Conservation (phyloP, 495 filamentous ascomycete species). For the Lasiosphaeriaceae sp. region DNA sequence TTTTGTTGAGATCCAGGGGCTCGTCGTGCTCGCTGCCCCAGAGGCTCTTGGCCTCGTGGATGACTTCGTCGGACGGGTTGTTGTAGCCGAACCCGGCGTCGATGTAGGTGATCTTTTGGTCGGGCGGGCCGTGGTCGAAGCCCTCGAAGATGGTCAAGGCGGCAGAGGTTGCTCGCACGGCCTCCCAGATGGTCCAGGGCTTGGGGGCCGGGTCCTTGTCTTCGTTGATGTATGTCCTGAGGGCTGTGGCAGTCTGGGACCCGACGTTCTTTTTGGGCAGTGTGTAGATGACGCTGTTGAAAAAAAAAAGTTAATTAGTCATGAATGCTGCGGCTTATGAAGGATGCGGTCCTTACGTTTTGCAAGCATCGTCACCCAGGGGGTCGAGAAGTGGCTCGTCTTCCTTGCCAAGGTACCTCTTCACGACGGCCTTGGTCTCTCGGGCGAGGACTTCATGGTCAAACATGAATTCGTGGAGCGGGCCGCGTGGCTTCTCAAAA, state of each 20-base stretch:
- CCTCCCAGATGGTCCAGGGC: background rate
- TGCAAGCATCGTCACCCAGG: background rate
- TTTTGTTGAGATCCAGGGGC: background rate
- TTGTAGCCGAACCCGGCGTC: background rate
- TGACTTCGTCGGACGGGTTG: background rate
- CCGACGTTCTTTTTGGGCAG: background rate
- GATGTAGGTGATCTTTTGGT: background rate
- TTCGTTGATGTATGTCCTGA: background rate
- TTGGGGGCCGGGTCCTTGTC: background rate
- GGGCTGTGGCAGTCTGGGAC: background rate
- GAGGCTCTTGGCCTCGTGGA: background rate
- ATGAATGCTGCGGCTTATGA: background rate
- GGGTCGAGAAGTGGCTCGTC: background rate
- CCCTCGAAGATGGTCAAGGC: background rate
- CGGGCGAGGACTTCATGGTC: background rate
- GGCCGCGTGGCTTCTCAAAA: background rate
- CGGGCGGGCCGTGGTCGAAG: background rate
- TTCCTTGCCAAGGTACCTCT: background rate
- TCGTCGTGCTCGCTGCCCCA: background rate
- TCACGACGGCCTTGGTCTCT: background rate
- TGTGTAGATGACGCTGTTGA: background rate
- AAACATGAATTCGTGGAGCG: background rate
- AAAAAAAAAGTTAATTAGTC: background rate
- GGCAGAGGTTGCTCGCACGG: background rate
- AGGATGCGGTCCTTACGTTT: background rate